Percentiles rank a stretch among this genome's conserved stretches.
Evolutionary conservation across 495 filamentous ascomycete genomes (phyloP).

Genomic region (Neurospora sp.): DNA sequence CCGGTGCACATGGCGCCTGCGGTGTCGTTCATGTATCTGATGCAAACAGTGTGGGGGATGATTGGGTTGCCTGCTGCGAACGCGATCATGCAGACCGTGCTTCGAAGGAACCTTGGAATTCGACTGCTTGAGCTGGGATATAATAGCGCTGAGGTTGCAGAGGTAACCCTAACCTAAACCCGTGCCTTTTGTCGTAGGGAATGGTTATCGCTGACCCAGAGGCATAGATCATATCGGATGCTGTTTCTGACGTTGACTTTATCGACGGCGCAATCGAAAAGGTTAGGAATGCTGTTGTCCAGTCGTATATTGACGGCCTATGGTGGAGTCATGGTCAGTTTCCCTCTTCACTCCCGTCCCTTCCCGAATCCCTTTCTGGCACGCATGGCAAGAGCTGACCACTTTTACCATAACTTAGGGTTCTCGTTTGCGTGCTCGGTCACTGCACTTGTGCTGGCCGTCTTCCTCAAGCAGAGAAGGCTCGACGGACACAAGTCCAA

Average conservation of each 20-base stretch:
- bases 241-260: slow-evolving; percentile 39
- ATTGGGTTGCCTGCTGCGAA: slow-evolving; percentile 42
- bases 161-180: no score
- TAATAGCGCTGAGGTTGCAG: slow-evolving; percentile 6
- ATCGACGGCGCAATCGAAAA: slow-evolving; percentile 33
- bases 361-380: not conserved
- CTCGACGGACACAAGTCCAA: slow-evolving; percentile 3
- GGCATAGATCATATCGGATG: slow-evolving; percentile 26
- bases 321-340: slow-evolving; percentile 28
- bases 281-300: slow-evolving; percentile 20
- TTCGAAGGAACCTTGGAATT: slow-evolving; percentile 11
- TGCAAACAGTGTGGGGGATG: slow-evolving; percentile 40
- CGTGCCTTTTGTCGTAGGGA: not conserved
- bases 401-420: not conserved
- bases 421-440: slow-evolving; percentile 16
- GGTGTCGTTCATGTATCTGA: slow-evolving; percentile 42
- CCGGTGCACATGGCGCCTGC: slow-evolving; percentile 45
- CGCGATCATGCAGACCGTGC: slow-evolving; percentile 27
- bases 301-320: slow-evolving; percentile 28
- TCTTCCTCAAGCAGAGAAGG: slow-evolving; percentile 16
- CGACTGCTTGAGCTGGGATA: slow-evolving; percentile 19
- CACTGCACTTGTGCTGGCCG: slow-evolving; percentile 10
- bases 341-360: not conserved
- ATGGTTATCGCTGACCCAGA: not conserved
- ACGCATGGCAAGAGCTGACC: not conserved